Percentiles rank a stretch among this genome's conserved stretches.
These are phyloP conservation scores for Vitis hybrid DNA, from an alignment of 177 flowering plant genomes.

Conservation along the genomic window DNA sequence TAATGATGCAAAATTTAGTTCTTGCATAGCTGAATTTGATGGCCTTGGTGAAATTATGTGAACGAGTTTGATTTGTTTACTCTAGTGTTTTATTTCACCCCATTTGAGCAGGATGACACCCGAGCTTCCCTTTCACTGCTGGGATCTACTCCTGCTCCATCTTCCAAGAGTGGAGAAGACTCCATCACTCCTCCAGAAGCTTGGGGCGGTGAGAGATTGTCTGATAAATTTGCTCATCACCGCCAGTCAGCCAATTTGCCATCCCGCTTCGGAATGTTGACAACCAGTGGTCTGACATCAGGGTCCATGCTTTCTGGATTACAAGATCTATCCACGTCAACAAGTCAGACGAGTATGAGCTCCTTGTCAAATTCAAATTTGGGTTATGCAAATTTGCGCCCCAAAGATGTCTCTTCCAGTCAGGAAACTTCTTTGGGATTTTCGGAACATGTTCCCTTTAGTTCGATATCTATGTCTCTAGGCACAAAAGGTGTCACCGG, in stretches of 20 bases:
- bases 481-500: conserved; percentile 37
- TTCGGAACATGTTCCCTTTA: conserved; percentile 47
- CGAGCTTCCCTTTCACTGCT: conserved; percentile 39
- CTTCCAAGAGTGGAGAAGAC: conserved; percentile 52
- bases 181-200: conserved; percentile 91
- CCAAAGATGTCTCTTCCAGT: conserved; percentile 43
- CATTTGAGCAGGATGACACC: conserved; percentile 64
- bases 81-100: background rate
- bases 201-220: conserved; percentile 82
- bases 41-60: too few species aligned
- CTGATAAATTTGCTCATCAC: conserved; percentile 54
- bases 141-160: conserved; percentile 50
- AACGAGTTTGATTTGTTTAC: background rate
- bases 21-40: too few species aligned
- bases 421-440: conserved; percentile 47
- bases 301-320: conserved; percentile 50
- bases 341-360: conserved; percentile 39
- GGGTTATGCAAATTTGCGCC: conserved; percentile 34
- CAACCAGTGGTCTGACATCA: conserved; percentile 44
- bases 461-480: conserved; percentile 39
- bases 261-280: conserved; percentile 51
- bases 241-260: conserved; percentile 51
- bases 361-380: conserved; percentile 35
- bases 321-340: conserved; percentile 45
- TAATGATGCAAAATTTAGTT: too few species aligned